Evolutionary conservation across 192 early-diverging fungal genomes (phyloP).

Genomic region (Dissophora globulifera): DNA sequence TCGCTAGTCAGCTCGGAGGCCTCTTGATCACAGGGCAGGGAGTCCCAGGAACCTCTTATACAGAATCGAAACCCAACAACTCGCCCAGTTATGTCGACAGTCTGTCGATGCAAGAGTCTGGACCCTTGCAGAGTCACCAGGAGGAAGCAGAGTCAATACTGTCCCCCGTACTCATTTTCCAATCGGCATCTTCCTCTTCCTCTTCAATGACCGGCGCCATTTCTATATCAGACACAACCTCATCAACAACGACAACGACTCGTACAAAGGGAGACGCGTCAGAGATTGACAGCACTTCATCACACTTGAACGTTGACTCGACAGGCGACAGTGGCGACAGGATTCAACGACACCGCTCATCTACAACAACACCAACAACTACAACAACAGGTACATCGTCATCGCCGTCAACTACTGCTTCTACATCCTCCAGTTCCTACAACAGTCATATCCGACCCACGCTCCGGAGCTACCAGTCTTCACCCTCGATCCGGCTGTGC

Average conservation of each 20-base stretch:
- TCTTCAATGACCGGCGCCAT: not conserved
- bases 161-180: slow-evolving; percentile 23
- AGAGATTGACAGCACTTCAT: too few species aligned
- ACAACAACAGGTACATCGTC: not conserved
- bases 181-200: not conserved
- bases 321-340: too few species aligned
- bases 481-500: slow-evolving; percentile 39
- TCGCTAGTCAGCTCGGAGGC: slow-evolving; percentile 10
- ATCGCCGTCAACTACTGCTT: not conserved
- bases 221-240: not conserved
- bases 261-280: too few species aligned
- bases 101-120: slow-evolving; percentile 16
- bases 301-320: too few species aligned
- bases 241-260: not conserved
- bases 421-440: too few species aligned
- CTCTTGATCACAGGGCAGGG: slow-evolving; percentile 20
- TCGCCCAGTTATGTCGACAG: slow-evolving; percentile 21
- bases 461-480: slow-evolving; percentile 48
- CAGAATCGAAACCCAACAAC: too few species aligned
- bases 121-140: not conserved
- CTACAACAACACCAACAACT: not conserved
- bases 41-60: too few species aligned
- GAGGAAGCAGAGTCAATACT: slow-evolving; percentile 25
- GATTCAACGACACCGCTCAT: not conserved
- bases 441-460: slow-evolving; percentile 29